phyloP scores from a whole-genome alignment of 257 asterid genomes.

The Forsythia viridissima region DNA sequence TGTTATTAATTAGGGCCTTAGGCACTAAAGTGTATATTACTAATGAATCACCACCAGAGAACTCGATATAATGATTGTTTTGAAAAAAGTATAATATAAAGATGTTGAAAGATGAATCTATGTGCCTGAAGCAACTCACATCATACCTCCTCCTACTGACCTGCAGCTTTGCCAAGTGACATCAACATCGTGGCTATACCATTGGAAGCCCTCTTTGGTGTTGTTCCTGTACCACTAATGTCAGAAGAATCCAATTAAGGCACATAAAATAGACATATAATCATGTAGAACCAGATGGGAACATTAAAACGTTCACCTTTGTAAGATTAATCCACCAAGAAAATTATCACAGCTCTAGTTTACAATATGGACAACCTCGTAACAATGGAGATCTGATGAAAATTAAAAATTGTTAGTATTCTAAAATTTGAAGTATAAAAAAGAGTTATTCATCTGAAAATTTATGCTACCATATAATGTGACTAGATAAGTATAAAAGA shows the following conservation, averaged over 20 bases:
- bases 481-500: not conserved
- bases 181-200: slow-evolving; percentile 48
- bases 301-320: not conserved
- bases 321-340: slow-evolving; percentile 1
- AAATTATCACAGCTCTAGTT: slow-evolving; percentile 76
- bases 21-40: no score
- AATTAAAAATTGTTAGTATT: not conserved
- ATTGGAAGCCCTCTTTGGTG: slow-evolving; percentile 90
- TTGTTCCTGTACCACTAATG: slow-evolving; percentile 47
- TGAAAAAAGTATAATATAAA: no score
- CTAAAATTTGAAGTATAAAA: not conserved
- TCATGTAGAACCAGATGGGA: not conserved
- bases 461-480: not conserved
- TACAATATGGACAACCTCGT: slow-evolving; percentile 75
- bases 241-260: not conserved
- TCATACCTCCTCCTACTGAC: no score
- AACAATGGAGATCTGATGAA: slow-evolving; percentile 60
- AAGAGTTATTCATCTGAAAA: not conserved
- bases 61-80: no score
- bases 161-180: no score
- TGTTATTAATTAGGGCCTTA: no score
- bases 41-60: no score
- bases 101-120: no score
- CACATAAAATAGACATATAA: not conserved
- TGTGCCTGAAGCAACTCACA: no score